A percentile compares a stretch with the other conserved stretches of the same genome.
Evolutionary conservation across 2,329 filamentous ascomycete genomes (phyloP).

Genomic region (Onygenales sp.): DNA sequence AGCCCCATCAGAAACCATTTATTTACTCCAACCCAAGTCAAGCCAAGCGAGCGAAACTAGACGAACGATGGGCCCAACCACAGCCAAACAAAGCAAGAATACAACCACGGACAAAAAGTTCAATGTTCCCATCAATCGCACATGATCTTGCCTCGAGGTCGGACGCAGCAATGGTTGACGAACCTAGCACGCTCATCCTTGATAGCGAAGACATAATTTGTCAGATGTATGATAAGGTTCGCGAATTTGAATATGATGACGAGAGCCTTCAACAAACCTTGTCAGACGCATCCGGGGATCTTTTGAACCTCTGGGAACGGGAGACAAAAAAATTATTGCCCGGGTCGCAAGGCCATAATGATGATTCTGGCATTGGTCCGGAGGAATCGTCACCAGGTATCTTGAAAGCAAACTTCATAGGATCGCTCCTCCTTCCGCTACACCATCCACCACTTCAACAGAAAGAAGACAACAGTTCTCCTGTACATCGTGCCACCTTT

Average conservation of each 20-base stretch:
- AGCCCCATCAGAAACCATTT: slow-evolving; percentile 20
- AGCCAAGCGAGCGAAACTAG: slow-evolving; percentile 33
- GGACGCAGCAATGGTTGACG: slow-evolving; percentile 52
- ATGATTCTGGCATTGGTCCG: slow-evolving; percentile 55
- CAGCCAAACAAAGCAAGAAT: slow-evolving; percentile 25
- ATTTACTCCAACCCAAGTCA: slow-evolving; percentile 35
- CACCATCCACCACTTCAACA: slow-evolving; percentile 53
- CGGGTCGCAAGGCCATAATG: slow-evolving; percentile 21
- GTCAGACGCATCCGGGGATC: slow-evolving; percentile 24
- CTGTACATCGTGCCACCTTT: slow-evolving; percentile 16
- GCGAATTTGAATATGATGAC: slow-evolving; percentile 23
- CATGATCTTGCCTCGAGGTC: slow-evolving; percentile 55
- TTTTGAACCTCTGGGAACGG: slow-evolving; percentile 26
- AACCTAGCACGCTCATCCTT: slow-evolving; percentile 63
- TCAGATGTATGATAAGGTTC: slow-evolving; percentile 47
- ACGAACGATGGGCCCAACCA: slow-evolving; percentile 29
- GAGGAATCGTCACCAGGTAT: slow-evolving; percentile 53
- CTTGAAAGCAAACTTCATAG: slow-evolving; percentile 70
- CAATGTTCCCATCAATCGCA: slow-evolving; percentile 61
- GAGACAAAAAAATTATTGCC: slow-evolving; percentile 31
- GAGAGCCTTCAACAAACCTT: slow-evolving; percentile 22
- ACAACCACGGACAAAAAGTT: slow-evolving; percentile 40
- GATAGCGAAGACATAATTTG: slow-evolving; percentile 64
- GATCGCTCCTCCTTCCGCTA: slow-evolving; percentile 65
- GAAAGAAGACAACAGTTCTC: slow-evolving; percentile 15